A percentile compares a stretch with the other conserved stretches of the same genome.
These are phyloP conservation scores for Kregervanrija delftensis DNA, from an alignment of 805 yeast species.

Conservation along the genomic window DNA sequence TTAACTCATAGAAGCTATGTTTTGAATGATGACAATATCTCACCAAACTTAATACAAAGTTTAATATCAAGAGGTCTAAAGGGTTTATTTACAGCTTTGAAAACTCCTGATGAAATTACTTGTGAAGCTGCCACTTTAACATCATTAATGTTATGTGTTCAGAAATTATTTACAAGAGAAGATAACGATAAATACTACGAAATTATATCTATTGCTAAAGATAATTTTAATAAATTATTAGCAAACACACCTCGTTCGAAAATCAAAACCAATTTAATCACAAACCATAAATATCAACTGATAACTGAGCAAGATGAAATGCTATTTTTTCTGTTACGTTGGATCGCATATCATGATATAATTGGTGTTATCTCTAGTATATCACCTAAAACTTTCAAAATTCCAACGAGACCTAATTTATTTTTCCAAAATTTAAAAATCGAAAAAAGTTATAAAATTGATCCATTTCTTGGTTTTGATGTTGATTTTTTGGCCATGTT, in stretches of 20 bases:
- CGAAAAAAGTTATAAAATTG: slow-evolving; percentile 32
- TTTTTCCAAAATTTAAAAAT: slow-evolving; percentile 1
- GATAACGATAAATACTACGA: slow-evolving; percentile 4
- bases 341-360: slow-evolving; percentile 9
- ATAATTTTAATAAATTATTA: slow-evolving; percentile 2
- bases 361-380: slow-evolving; percentile 8
- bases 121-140: slow-evolving; percentile 6
- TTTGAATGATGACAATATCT: slow-evolving; percentile 4
- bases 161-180: slow-evolving; percentile 5
- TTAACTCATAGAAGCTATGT: slow-evolving; percentile 29
- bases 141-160: slow-evolving; percentile 5
- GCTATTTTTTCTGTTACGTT: slow-evolving; percentile 3
- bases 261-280: no score
- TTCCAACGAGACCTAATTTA: slow-evolving; percentile 4
- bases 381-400: slow-evolving; percentile 3
- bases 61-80: slow-evolving; percentile 6
- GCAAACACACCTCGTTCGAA: background rate
- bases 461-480: slow-evolving; percentile 60
- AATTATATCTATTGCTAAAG: slow-evolving; percentile 3
- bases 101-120: background rate
- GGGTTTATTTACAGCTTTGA: background rate
- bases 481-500: slow-evolving; percentile 43
- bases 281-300: slow-evolving; percentile 6
- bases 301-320: slow-evolving; percentile 2
- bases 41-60: slow-evolving; percentile 1